These are phyloP conservation scores for Centella asiatica DNA, from an alignment of 129 eudicot species.

Conservation along the genomic window DNA sequence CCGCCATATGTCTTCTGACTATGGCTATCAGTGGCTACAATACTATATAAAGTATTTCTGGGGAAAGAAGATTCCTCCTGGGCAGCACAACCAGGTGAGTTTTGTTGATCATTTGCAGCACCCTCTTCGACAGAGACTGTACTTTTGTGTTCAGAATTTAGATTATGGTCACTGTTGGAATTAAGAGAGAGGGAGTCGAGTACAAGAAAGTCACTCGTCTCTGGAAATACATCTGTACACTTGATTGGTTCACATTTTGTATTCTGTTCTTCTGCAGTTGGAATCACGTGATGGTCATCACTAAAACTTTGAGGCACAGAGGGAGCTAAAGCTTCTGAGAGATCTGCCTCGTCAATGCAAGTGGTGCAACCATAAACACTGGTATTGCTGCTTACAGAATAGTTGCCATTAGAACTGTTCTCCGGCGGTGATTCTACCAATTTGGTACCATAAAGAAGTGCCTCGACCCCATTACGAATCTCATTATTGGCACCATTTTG, in stretches of 20 bases:
- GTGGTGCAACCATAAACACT: background rate
- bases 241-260: background rate
- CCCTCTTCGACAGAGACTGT: background rate
- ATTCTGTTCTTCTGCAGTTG: background rate
- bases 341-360: background rate
- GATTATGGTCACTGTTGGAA: conserved; percentile 2
- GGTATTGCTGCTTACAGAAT: background rate
- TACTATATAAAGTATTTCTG: conserved; percentile 3
- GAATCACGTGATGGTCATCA: background rate
- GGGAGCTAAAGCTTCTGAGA: background rate
- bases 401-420: background rate
- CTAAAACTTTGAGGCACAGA: background rate
- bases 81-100: background rate
- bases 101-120: background rate
- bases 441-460: background rate
- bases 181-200: conserved; percentile 3
- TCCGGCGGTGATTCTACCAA: background rate
- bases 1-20: background rate
- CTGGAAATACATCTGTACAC: background rate
- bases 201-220: background rate
- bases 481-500: conserved; percentile 1
- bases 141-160: background rate
- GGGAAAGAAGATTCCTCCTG: conserved; percentile 1
- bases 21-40: background rate
- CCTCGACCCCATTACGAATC: background rate